A percentile compares a stretch with the other conserved stretches of the same genome.
Evolutionary conservation across 106 monocot genomes (phyloP).

Genomic region (Acorus gramineus): DNA sequence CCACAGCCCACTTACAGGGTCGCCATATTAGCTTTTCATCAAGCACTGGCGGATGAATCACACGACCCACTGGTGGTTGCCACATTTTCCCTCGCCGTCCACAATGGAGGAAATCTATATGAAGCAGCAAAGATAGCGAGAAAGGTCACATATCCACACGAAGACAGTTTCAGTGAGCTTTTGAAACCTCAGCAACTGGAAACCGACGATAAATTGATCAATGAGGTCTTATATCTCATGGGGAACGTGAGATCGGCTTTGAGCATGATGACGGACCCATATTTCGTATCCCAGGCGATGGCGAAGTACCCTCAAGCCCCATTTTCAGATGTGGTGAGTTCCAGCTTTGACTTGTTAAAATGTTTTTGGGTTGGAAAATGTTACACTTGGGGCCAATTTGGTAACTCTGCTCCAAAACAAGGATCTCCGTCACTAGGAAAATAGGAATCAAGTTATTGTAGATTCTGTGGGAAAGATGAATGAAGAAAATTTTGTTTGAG

Average conservation of each 20-base stretch:
- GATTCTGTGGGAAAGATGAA: too few relatives aligned
- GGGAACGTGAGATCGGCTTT: constrained; percentile 39
- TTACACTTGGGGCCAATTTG: too few relatives aligned
- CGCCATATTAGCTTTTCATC: constrained; percentile 80
- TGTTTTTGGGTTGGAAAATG: too few relatives aligned
- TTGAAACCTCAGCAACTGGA: constrained; percentile 32
- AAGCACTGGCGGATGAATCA: constrained; percentile 45
- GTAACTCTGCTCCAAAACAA: too few relatives aligned
- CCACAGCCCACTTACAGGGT: constrained; percentile 28
- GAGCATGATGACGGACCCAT: constrained; percentile 69
- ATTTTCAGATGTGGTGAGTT: constrained; percentile 66
- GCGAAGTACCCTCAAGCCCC: constrained; percentile 76
- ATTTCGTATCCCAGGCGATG: constrained; percentile 65
- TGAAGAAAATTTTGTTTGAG: too few relatives aligned
- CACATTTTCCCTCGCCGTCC: constrained; percentile 61
- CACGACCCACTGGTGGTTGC: constrained; percentile 68
- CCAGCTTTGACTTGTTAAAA: background rate
- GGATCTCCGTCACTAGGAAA: too few relatives aligned
- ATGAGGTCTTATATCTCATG: constrained; percentile 43
- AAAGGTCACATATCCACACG: constrained; percentile 33
- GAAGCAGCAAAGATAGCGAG: constrained; percentile 62
- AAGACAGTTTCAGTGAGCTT: constrained; percentile 49
- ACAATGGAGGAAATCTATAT: constrained; percentile 76
- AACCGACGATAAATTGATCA: constrained; percentile 25
- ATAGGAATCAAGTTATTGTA: too few relatives aligned